Percentiles rank a stretch among this genome's conserved stretches.
Evolutionary conservation across 352 stramenopile genomes (phyloP).

Genomic region (Pythium brassicae): DNA sequence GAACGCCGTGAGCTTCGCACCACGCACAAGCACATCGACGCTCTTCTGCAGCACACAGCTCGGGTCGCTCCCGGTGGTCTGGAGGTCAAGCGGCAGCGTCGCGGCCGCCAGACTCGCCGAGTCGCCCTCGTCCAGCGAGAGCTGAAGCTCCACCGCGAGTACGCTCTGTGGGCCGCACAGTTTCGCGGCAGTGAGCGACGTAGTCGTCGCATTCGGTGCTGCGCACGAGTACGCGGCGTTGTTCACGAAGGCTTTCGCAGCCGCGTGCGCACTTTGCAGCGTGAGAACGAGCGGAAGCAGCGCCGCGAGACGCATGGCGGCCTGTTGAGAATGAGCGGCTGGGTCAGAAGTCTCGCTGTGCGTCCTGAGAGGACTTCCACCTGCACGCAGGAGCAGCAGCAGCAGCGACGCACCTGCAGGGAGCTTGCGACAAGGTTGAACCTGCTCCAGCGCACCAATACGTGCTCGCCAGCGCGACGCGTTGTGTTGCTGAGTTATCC

Average conservation of each 20-base stretch:
- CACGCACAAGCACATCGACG: constrained; percentile 10
- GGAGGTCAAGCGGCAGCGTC: constrained; percentile 9
- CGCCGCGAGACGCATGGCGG: neutral
- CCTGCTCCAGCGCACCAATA: too few species aligned
- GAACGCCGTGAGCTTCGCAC: constrained; percentile 14
- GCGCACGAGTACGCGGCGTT: constrained; percentile 15
- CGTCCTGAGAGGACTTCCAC: too few species aligned
- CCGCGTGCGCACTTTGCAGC: neutral
- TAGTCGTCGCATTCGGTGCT: neutral
- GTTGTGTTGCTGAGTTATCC: too few species aligned
- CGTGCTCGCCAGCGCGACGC: too few species aligned
- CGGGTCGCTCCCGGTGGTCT: constrained; percentile 12
- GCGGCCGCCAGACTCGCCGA: constrained; percentile 1
- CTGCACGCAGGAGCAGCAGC: too few species aligned
- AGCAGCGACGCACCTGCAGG: too few species aligned
- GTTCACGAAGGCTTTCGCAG: constrained; percentile 18
- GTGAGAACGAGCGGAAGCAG: neutral
- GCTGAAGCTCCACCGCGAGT: constrained; percentile 14
- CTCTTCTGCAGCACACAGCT: constrained; percentile 17
- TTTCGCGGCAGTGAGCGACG: neutral
- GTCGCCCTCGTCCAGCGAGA: constrained; percentile 10
- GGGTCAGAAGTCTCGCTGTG: too few species aligned
- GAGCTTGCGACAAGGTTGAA: too few species aligned
- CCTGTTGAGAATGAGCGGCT: neutral
- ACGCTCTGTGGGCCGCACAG: constrained; percentile 13